Base-by-base conservation (phyloP, 2,329 filamentous ascomycete genomes). In the Aspergillus ochraceoroseus region DNA sequence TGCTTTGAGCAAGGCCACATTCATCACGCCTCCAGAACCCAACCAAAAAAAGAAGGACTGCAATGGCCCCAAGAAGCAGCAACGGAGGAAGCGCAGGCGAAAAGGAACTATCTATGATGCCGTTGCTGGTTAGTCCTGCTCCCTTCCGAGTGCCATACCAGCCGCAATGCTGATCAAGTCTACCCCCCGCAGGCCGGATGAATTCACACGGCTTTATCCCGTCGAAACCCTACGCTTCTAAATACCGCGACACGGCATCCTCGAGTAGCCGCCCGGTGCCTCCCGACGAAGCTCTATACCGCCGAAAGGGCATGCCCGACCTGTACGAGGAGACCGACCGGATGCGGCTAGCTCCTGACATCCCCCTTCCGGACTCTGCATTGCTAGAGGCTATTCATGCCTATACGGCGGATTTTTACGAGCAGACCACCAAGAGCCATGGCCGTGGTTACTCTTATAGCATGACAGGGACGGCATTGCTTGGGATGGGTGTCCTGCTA, bases 381-480 rank as follows among this genome's bases (percentile, higher is more conserved):
- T 56, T 82, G 9, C 61, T 81, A 11, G 75, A 74, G 48, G 67
- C 73, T 1, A 59, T 80, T 14, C 77, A 82, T 55, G 62, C 70
- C 1, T 80, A 82, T 54, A 59, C 72, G 2, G 72, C 77, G 0
- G 74, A 78, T 34, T 75, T 74, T 48, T 81, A 79, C 55, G 62
- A 56, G 19, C 56, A 58, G 23, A 56, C 59, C 3, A 61, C 59
- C 3, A 43, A 46, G 1, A 56, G 64, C 15, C 49, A 51, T 5
- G 66, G 64, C 2, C 55, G 54, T 30, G 51, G 59, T 22, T 66
- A 72, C 37, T 74, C 71, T 51, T 66, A 65, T 32, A 77, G 71
- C 44, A 70, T 83, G 67, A 76, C 82, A 43, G 78, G 80, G 58
- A 81, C 76, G 6, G 77, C 79, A 1, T 56, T 83, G 40, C 68